Conservation (phyloP, 2,329 filamentous ascomycete species). For the Xylariaceae sp. region DNA sequence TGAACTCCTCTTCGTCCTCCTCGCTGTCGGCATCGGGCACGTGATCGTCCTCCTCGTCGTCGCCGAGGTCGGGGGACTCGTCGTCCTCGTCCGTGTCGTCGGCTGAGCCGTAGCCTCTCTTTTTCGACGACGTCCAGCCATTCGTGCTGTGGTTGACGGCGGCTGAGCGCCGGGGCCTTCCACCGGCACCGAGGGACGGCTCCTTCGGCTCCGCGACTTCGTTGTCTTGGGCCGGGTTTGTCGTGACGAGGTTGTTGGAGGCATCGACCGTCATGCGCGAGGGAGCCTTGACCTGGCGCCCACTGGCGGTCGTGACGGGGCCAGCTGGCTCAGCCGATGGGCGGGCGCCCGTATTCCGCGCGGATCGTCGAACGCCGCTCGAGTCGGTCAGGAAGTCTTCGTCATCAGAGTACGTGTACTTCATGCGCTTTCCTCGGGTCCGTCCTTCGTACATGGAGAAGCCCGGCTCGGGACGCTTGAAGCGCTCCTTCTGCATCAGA, state of each 20-base stretch:
- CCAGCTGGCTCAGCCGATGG: conserved; percentile 62
- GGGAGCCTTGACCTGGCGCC: conserved; percentile 71
- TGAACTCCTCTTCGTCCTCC: conserved; percentile 45
- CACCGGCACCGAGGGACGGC: conserved; percentile 33
- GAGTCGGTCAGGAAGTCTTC: conserved; percentile 65
- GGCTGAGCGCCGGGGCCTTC: conserved; percentile 43
- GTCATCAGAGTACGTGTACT: conserved; percentile 92
- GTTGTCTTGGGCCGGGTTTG: conserved; percentile 25
- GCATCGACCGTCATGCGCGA: conserved; percentile 57
- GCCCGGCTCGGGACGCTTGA: conserved; percentile 77
- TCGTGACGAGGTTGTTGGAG: conserved; percentile 38
- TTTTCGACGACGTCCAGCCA: conserved; percentile 34
- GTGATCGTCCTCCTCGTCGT: conserved; percentile 62
- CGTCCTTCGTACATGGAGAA: conserved; percentile 94
- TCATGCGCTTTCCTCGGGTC: conserved; percentile 90
- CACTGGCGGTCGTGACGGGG: conserved; percentile 69
- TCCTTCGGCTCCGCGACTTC: conserved; percentile 29
- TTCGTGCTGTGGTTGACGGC: conserved; percentile 43
- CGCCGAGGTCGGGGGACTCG: conserved; percentile 66
- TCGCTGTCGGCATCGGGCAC: conserved; percentile 52
- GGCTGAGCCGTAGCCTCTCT: conserved; percentile 47
- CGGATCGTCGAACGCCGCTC: conserved; percentile 52
- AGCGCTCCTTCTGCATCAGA: conserved; percentile 75
- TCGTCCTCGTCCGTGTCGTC: conserved; percentile 55
- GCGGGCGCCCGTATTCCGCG: conserved; percentile 65